A percentile compares a stretch with the other conserved stretches of the same genome.
These are phyloP conservation scores for Metschnikowia gruessii DNA, from an alignment of 805 yeast species.

Conservation along the genomic window DNA sequence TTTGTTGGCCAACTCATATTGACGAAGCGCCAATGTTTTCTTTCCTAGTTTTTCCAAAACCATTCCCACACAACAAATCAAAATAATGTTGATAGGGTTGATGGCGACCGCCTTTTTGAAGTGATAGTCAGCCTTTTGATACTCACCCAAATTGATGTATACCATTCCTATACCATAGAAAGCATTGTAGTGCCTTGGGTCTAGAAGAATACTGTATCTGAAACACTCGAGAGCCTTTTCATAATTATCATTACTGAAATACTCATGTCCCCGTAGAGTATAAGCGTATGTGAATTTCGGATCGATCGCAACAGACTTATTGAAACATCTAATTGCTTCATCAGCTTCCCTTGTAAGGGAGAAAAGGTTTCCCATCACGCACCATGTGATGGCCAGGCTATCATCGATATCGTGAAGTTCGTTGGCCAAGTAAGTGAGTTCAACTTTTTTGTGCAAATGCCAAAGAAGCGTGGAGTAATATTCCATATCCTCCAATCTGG, in stretches of 20 bases:
- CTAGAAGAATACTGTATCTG: constrained; percentile 71
- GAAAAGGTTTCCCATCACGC: constrained; percentile 83
- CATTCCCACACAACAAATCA: constrained; percentile 92
- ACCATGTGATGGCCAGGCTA: constrained; percentile 84
- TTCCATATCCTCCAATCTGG: constrained; percentile 86
- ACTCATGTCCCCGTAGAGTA: constrained; percentile 93
- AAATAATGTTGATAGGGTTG: constrained; percentile 85
- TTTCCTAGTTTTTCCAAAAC: constrained; percentile 75
- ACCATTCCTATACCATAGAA: constrained; percentile 96
- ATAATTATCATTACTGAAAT: constrained; percentile 80
- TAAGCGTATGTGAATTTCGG: constrained; percentile 80
- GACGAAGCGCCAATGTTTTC: constrained; percentile 68
- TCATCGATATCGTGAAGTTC: constrained; percentile 68
- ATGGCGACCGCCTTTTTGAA: constrained; percentile 84
- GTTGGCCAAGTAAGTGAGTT: constrained; percentile 76
- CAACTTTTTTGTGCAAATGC: constrained; percentile 84
- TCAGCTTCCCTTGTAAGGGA: constrained; percentile 82
- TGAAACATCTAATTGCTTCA: constrained; percentile 85
- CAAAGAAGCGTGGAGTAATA: constrained; percentile 85
- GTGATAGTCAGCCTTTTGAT: constrained; percentile 78
- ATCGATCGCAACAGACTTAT: constrained; percentile 68
- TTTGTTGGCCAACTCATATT: constrained; percentile 78
- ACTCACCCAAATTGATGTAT: constrained; percentile 79
- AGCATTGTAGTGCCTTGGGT: constrained; percentile 87
- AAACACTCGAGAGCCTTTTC: constrained; percentile 85